Evolutionary conservation across 345 rosid genomes (phyloP), one percentile per base, ranked within the genome.

Genomic region (Crucihimalaya himalaica): DNA sequence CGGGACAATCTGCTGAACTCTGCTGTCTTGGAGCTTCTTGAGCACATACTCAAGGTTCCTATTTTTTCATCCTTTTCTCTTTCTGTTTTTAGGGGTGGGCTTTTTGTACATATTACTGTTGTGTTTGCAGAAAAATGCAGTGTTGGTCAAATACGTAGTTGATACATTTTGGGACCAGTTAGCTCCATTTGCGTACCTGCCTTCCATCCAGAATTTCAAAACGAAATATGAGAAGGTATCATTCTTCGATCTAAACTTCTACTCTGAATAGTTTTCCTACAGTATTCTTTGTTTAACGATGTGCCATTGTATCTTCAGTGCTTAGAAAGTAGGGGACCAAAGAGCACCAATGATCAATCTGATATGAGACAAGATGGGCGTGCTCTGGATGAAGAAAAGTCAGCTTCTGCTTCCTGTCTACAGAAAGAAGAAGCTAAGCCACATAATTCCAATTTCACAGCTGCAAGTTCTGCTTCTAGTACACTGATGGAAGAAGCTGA

Each of bases 141-240:
- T 70, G 69, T 83, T 93, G 84, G 68, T 91, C 68, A 86, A 46
- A 70, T 86, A 94, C 67, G 61, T 89, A 66, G 84, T 88, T 43
- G 93, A 85, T 74, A 83, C 93, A 37, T 94, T 94, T 72, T 91
- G 97, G 97, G 79, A 79, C 47, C 88, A 89, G 69, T 76, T 94
- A 76, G 87, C 81, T 74, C 80, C 75, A 56, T 94, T 88, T 65
- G 89, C 84, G 81, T 54, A 80, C 79, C 77, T 86, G 76, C 62
- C 79, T 62, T 81, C 97, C 54, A 66, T 93, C 67, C 87, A 80
- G 52, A 79, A 85, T 58, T 77, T 91, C 27, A 91, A 84, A 81
- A 83, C 72, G 68, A 87, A 81, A 84, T 85, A 86, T 16, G 95
- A 91, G 73, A 86, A 84, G 95, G 98, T 93, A 81, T 76, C 78